These are phyloP conservation scores for Croton laevigatus DNA, from an alignment of 441 rosid species.

Conservation along the genomic window DNA sequence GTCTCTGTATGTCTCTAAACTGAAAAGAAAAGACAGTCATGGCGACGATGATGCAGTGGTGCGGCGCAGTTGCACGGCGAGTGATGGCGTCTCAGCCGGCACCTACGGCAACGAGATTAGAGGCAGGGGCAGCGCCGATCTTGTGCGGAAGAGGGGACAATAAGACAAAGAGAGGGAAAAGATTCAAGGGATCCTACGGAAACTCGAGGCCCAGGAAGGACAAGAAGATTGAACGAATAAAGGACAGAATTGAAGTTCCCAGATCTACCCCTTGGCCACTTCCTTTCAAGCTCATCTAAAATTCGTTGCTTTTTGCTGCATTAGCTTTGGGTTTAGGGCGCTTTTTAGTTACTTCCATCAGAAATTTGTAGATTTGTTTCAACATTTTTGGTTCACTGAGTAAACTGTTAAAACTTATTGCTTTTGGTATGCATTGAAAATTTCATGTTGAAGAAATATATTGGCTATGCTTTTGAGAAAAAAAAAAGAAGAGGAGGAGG, in stretches of 20 bases:
- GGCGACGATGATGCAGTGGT: constrained; percentile 72
- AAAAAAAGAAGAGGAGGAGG: too few species aligned
- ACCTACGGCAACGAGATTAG: constrained; percentile 19
- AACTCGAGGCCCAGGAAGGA: constrained; percentile 88
- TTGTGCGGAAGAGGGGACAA: constrained; percentile 91
- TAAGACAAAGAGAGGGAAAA: constrained; percentile 91
- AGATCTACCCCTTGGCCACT: constrained; percentile 99
- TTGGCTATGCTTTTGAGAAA: neutral
- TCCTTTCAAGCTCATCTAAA: constrained; percentile 90
- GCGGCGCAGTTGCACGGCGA: constrained; percentile 62
- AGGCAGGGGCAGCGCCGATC: constrained; percentile 36
- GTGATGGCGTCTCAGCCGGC: constrained; percentile 29
- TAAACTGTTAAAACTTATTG: neutral
- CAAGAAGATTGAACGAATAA: constrained; percentile 82
- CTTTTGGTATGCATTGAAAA: neutral
- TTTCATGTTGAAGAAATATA: neutral
- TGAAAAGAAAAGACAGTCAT: neutral
- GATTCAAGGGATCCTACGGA: constrained; percentile 86
- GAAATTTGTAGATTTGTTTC: neutral
- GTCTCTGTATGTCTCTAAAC: too few species aligned
- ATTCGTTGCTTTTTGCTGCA: neutral
- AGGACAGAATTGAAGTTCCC: constrained; percentile 86
- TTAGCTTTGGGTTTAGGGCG: neutral
- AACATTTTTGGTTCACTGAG: neutral
- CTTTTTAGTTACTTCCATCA: neutral